Evolutionary conservation across 2,329 filamentous ascomycete genomes (phyloP).

Genomic region (Ascochyta koolunga): DNA sequence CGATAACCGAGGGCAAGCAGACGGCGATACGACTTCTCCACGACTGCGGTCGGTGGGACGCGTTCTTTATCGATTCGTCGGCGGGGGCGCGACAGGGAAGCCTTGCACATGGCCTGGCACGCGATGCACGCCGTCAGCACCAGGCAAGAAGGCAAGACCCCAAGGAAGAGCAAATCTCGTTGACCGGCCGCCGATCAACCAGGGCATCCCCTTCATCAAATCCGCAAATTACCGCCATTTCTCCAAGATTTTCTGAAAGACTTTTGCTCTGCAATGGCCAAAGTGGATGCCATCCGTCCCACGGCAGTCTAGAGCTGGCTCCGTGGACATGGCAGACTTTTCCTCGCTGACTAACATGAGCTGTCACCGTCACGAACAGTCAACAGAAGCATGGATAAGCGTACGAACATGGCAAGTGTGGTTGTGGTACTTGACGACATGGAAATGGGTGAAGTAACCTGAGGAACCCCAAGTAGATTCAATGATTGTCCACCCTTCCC

Average conservation of each 20-base stretch:
- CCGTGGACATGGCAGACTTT: no score
- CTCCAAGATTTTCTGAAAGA: neutral
- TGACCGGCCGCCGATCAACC: slow-evolving; percentile 13
- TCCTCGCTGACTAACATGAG: no score
- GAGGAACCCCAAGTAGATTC: no score
- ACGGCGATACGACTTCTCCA: slow-evolving; percentile 9
- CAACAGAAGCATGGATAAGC: no score
- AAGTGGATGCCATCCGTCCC: neutral
- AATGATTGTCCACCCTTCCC: no score
- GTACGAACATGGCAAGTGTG: no score
- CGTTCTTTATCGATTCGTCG: slow-evolving; percentile 10
- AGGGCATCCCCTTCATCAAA: slow-evolving; percentile 17
- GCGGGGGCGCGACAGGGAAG: slow-evolving; percentile 9
- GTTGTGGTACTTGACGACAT: no score
- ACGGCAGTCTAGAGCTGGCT: neutral
- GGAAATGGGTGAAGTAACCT: no score
- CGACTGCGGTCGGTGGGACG: slow-evolving; percentile 10
- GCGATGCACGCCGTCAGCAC: slow-evolving; percentile 1
- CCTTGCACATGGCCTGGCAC: slow-evolving; percentile 10
- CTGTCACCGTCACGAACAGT: no score
- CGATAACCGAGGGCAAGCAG: slow-evolving; percentile 13
- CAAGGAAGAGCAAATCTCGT: slow-evolving; percentile 16
- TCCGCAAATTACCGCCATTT: slow-evolving; percentile 18
- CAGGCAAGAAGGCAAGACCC: slow-evolving; percentile 1
- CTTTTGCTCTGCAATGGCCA: slow-evolving; percentile 1